Evolutionary conservation across 2,329 filamentous ascomycete species (phyloP).

Genomic region (Aaosphaeria pasadenensis): DNA sequence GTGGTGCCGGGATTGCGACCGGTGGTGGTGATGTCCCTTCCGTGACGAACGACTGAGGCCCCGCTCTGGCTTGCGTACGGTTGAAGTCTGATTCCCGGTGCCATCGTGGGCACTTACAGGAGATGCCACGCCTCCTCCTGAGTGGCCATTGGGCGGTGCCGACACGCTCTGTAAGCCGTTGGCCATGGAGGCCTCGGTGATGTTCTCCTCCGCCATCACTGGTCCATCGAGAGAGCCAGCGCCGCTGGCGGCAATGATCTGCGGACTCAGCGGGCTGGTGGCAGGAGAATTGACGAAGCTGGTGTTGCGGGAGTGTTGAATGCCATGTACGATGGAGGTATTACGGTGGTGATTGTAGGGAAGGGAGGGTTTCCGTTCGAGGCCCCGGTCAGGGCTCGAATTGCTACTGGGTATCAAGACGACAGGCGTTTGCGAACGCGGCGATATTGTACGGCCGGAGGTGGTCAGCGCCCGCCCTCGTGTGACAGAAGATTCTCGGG

Average conservation of each 20-base stretch:
- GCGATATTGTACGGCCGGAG: slow-evolving; percentile 41
- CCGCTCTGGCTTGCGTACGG: slow-evolving; percentile 40
- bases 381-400: slow-evolving; percentile 39
- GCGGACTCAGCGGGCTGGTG: slow-evolving; percentile 80
- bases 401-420: slow-evolving; percentile 27
- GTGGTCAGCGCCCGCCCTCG: slow-evolving; percentile 46
- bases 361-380: slow-evolving; percentile 51
- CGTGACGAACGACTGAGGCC: slow-evolving; percentile 60
- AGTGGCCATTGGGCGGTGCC: slow-evolving; percentile 10
- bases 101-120: slow-evolving; percentile 10
- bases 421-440: slow-evolving; percentile 44
- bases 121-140: slow-evolving; percentile 3
- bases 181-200: slow-evolving; percentile 33
- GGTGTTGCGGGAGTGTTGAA: slow-evolving; percentile 87
- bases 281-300: slow-evolving; percentile 75
- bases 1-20: slow-evolving; percentile 65
- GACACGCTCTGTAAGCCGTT: slow-evolving; percentile 21
- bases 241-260: slow-evolving; percentile 64
- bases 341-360: slow-evolving; percentile 89
- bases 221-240: slow-evolving; percentile 35
- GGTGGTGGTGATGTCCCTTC: slow-evolving; percentile 74
- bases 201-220: slow-evolving; percentile 39
- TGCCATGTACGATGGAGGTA: slow-evolving; percentile 94
- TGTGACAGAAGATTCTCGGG: slow-evolving; percentile 43
- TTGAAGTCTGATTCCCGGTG: slow-evolving; percentile 5